These are phyloP conservation scores for Puya raimondii DNA, from an alignment of 176 grass and related monocot species.

Conservation along the genomic window DNA sequence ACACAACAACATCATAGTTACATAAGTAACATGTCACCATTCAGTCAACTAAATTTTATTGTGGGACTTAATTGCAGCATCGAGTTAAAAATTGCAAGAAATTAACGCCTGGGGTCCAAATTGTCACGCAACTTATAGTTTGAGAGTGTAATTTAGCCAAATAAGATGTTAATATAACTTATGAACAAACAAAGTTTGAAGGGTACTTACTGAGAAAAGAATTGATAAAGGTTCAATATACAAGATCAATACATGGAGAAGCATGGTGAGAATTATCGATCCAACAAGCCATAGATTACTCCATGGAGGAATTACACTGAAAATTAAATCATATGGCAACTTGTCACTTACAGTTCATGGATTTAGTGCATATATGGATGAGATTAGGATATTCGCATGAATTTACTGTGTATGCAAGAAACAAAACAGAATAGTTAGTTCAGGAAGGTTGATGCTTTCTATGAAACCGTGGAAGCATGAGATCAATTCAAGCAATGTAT, in stretches of 20 bases:
- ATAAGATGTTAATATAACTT: neutral
- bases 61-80: too few species aligned
- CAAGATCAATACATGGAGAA: conserved; percentile 73
- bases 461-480: neutral
- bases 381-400: neutral
- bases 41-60: too few species aligned
- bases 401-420: too few species aligned
- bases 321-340: conserved; percentile 7
- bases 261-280: conserved; percentile 86
- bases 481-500: neutral
- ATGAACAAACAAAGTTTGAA: conserved; percentile 9
- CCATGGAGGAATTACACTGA: conserved; percentile 86
- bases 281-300: conserved; percentile 93
- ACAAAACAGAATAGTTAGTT: neutral
- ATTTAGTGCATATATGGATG: neutral
- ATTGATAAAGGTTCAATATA: conserved; percentile 73
- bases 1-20: too few species aligned
- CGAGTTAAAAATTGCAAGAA: too few species aligned
- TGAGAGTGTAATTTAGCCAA: too few species aligned
- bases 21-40: too few species aligned
- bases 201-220: conserved; percentile 83
- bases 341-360: neutral
- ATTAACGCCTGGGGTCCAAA: too few species aligned
- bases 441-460: neutral
- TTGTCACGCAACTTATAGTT: too few species aligned